A percentile compares a stretch with the other conserved stretches of the same genome.
phyloP scores from a whole-genome alignment of 495 filamentous ascomycete species.

The Penicillium chermesinum region DNA sequence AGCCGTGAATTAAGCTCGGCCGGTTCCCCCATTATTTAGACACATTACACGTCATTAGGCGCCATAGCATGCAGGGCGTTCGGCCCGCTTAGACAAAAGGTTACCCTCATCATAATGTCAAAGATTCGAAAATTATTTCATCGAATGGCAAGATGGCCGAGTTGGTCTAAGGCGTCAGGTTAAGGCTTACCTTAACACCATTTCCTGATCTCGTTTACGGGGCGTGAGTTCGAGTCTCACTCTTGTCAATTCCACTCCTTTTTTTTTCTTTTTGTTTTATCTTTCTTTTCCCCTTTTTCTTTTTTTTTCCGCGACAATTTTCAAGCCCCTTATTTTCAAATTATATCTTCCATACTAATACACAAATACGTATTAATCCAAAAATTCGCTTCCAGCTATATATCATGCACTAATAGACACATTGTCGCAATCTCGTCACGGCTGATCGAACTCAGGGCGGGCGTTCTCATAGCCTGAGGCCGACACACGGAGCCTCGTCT shows the following conservation, averaged over 20 bases:
- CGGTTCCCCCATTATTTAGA: neutral
- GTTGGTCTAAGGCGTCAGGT: slow-evolving; percentile 32
- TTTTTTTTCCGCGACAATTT: neutral
- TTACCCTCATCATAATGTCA: slow-evolving; percentile 2
- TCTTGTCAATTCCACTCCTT: slow-evolving; percentile 32
- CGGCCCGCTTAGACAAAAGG: slow-evolving; percentile 1
- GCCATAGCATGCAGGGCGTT: slow-evolving; percentile 6
- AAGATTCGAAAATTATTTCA: neutral
- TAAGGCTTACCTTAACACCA: slow-evolving; percentile 30
- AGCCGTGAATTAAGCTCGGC: slow-evolving; percentile 6
- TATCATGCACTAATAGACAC: no score
- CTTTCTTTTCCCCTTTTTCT: neutral
- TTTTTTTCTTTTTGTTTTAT: slow-evolving; percentile 12
- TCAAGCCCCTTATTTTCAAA: no score
- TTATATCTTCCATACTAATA: no score
- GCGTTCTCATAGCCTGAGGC: no score
- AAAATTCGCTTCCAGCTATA: no score
- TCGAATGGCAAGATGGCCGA: slow-evolving; percentile 29
- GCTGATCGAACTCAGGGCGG: no score
- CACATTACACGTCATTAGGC: slow-evolving; percentile 3
- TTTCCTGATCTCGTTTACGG: slow-evolving; percentile 27
- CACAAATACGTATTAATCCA: no score
- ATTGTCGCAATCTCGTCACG: no score
- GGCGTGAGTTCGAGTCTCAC: slow-evolving; percentile 39
- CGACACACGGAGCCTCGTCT: no score